A percentile compares a stretch with the other conserved stretches of the same genome.
Conservation (phyloP, 2,329 filamentous ascomycete genomes). For the Fusarium incarnatum region DNA sequence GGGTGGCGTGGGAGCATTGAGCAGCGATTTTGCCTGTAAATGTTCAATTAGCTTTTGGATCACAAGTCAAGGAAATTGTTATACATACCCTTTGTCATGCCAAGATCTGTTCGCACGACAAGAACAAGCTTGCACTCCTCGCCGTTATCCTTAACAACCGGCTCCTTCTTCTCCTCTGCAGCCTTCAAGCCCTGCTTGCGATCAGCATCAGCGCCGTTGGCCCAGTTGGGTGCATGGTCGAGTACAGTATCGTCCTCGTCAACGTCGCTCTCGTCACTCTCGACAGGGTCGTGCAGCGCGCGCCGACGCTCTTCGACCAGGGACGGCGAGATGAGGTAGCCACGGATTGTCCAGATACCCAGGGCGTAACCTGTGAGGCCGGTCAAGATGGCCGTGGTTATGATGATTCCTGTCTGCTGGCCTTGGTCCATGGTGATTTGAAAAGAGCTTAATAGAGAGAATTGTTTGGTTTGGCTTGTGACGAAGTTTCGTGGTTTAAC, state of each 20-base stretch:
- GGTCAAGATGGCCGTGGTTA: slow-evolving; percentile 79
- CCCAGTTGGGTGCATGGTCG: slow-evolving; percentile 76
- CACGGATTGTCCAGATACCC: slow-evolving; percentile 76
- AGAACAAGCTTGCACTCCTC: slow-evolving; percentile 97
- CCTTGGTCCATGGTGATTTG: slow-evolving; percentile 52
- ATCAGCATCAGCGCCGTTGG: slow-evolving; percentile 71
- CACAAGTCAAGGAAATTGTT: rapidly evolving
- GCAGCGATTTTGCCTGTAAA: slow-evolving; percentile 91
- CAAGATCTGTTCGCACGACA: slow-evolving; percentile 91
- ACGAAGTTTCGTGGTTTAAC: slow-evolving; percentile 8
- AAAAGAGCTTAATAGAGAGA: too few relatives aligned
- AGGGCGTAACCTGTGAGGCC: slow-evolving; percentile 84
- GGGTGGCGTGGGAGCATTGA: slow-evolving; percentile 94
- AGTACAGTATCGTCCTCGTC: slow-evolving; percentile 69
- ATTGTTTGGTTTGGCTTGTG: slow-evolving; percentile 6
- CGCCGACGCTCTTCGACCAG: slow-evolving; percentile 67
- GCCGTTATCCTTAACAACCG: slow-evolving; percentile 49
- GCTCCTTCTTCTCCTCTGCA: slow-evolving; percentile 59
- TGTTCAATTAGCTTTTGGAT: background rate
- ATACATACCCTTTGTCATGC: slow-evolving; percentile 91
- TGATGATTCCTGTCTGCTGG: slow-evolving; percentile 67
- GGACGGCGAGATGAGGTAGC: slow-evolving; percentile 68
- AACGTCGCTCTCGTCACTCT: slow-evolving; percentile 76
- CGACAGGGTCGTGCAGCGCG: slow-evolving; percentile 69
- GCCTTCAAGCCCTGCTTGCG: slow-evolving; percentile 64